Conservation (phyloP, 2,329 filamentous ascomycete genomes). For the Ilyonectria robusta region DNA sequence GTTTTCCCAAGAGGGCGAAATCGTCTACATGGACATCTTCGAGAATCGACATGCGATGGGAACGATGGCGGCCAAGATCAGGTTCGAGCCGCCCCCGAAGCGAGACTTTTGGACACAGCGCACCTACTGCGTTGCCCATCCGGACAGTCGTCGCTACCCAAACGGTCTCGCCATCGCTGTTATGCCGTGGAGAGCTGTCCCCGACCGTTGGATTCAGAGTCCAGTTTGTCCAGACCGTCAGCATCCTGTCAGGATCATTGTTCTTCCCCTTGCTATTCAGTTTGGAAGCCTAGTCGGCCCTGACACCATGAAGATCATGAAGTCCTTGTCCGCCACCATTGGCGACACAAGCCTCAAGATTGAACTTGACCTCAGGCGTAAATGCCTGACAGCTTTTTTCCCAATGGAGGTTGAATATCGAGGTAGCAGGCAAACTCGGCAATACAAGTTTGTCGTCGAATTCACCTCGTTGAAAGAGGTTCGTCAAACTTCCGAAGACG, state of each 20-base stretch:
- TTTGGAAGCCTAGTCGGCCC: slow-evolving; percentile 74
- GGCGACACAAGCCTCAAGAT: slow-evolving; percentile 43
- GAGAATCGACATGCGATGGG: slow-evolving; percentile 10
- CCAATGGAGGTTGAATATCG: slow-evolving; percentile 37
- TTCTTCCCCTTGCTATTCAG: slow-evolving; percentile 64
- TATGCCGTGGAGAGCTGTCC: slow-evolving; percentile 3
- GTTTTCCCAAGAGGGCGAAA: slow-evolving; percentile 66
- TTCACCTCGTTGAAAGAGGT: slow-evolving; percentile 64
- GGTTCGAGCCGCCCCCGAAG: slow-evolving; percentile 71
- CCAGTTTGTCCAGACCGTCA: slow-evolving; percentile 35
- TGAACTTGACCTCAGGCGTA: slow-evolving; percentile 50
- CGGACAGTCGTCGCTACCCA: slow-evolving; percentile 37
- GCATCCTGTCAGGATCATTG: slow-evolving; percentile 55
- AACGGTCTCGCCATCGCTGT: slow-evolving; percentile 40
- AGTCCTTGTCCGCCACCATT: slow-evolving; percentile 43
- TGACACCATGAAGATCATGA: slow-evolving; percentile 72
- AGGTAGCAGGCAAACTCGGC: slow-evolving; percentile 30
- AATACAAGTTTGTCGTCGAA: slow-evolving; percentile 60
- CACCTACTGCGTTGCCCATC: slow-evolving; percentile 46
- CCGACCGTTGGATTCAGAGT: slow-evolving; percentile 37
- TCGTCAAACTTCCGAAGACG: slow-evolving; percentile 50
- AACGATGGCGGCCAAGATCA: slow-evolving; percentile 59
- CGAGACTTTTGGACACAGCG: slow-evolving; percentile 65
- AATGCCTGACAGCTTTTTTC: slow-evolving; percentile 52
- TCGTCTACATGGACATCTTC: slow-evolving; percentile 71